Evolutionary conservation across 495 filamentous ascomycete species (phyloP).

Genomic region (Trichoderma reesei): DNA sequence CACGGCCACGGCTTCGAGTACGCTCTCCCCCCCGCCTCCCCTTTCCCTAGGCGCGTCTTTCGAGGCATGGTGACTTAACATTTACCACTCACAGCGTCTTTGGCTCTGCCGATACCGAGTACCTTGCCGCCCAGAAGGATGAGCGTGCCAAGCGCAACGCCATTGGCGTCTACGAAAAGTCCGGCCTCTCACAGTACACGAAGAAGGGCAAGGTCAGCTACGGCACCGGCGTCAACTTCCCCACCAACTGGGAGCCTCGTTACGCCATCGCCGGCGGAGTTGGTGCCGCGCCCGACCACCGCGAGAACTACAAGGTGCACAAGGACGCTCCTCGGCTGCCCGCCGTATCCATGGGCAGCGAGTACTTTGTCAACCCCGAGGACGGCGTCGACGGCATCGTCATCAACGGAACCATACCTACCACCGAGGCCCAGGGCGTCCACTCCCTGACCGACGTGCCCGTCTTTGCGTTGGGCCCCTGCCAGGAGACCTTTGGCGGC

Average conservation of each 20-base stretch:
- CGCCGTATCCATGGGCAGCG: slow-evolving; percentile 36
- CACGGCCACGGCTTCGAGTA: slow-evolving; percentile 68
- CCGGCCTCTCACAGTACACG: slow-evolving; percentile 61
- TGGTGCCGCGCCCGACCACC: slow-evolving; percentile 53
- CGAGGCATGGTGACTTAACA: not conserved
- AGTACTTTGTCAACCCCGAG: slow-evolving; percentile 49
- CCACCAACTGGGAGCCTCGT: slow-evolving; percentile 64
- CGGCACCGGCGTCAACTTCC: slow-evolving; percentile 58
- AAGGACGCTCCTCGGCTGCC: slow-evolving; percentile 45
- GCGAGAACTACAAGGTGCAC: slow-evolving; percentile 57
- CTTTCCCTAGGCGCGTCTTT: not conserved
- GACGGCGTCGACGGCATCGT: slow-evolving; percentile 55
- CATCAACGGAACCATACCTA: slow-evolving; percentile 59
- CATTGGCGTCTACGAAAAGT: slow-evolving; percentile 55
- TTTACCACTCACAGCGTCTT: slow-evolving; percentile 25
- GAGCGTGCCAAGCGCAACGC: slow-evolving; percentile 58
- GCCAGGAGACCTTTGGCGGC: slow-evolving; percentile 60
- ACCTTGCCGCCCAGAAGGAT: slow-evolving; percentile 46
- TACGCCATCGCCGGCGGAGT: slow-evolving; percentile 61
- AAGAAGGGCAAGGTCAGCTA: slow-evolving; percentile 38
- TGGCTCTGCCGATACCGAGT: slow-evolving; percentile 43
- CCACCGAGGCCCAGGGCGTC: slow-evolving; percentile 47
- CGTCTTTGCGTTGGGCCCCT: slow-evolving; percentile 62
- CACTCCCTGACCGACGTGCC: slow-evolving; percentile 69
- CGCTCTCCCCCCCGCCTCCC: not conserved